Percentiles rank a stretch among this genome's conserved stretches.
These are phyloP conservation scores for Fragaria nilgerrensis DNA, from an alignment of 306 rosid genomes.

Conservation along the genomic window DNA sequence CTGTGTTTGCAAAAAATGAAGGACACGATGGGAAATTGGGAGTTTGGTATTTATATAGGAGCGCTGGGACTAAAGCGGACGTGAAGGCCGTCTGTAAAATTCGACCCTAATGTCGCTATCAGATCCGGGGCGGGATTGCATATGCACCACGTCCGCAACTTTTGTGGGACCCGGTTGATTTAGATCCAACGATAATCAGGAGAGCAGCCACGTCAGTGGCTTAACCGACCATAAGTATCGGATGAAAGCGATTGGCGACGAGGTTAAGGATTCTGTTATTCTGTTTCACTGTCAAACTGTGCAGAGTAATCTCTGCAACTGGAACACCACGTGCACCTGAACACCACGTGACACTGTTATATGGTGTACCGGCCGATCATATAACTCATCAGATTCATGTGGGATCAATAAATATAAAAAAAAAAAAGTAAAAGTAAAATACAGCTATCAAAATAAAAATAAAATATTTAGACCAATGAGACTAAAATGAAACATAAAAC, in stretches of 20 bases:
- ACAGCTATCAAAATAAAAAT: too few relatives aligned
- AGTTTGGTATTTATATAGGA: conserved; percentile 2
- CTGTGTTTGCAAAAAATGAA: neutral
- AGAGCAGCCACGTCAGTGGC: conserved; percentile 14
- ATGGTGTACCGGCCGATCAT: too few relatives aligned
- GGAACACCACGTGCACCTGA: too few relatives aligned
- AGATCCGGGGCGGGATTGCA: conserved; percentile 42
- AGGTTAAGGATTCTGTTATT: neutral
- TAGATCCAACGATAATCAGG: neutral
- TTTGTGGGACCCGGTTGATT: conserved; percentile 2
- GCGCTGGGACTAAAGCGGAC: conserved; percentile 46
- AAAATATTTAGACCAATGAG: too few relatives aligned
- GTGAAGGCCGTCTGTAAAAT: conserved; percentile 36
- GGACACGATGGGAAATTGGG: neutral
- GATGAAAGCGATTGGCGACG: neutral
- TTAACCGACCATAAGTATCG: neutral
- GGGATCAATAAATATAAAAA: too few relatives aligned
- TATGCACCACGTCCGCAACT: conserved; percentile 35
- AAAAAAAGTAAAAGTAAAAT: too few relatives aligned
- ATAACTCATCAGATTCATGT: too few relatives aligned
- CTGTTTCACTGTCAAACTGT: neutral
- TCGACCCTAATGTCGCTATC: conserved; percentile 19
- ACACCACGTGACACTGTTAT: too few relatives aligned
- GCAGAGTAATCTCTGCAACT: too few relatives aligned
- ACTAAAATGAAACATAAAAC: too few relatives aligned